Evolutionary conservation across 768 basidiomycete genomes (phyloP).

Genomic region (Trametes coccinea): DNA sequence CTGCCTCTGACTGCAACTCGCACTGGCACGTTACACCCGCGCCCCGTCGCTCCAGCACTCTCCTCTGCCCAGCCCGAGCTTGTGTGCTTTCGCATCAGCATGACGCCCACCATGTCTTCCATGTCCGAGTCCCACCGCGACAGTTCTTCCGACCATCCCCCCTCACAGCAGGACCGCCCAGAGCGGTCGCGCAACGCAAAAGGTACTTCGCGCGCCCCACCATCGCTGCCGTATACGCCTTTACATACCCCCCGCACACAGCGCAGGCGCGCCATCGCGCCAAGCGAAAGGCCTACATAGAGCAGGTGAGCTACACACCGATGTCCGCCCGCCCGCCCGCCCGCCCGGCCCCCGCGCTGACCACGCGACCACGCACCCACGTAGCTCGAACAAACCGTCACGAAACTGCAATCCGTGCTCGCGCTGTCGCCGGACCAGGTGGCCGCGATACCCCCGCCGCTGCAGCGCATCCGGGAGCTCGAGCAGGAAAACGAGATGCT

Average conservation of each 20-base stretch:
- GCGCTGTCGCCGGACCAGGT: slow-evolving; percentile 76
- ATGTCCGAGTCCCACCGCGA: slow-evolving; percentile 20
- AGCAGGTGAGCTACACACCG: slow-evolving; percentile 54
- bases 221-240: neutral
- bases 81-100: neutral
- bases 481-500: slow-evolving; percentile 77
- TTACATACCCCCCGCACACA: slow-evolving; percentile 47
- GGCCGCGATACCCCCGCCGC: slow-evolving; percentile 67
- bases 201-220: slow-evolving; percentile 18
- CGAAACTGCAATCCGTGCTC: slow-evolving; percentile 76
- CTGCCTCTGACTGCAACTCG: too few species aligned
- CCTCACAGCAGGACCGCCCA: slow-evolving; percentile 20
- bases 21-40: too few species aligned
- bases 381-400: slow-evolving; percentile 84
- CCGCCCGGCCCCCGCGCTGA: neutral
- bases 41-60: too few species aligned
- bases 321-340: neutral
- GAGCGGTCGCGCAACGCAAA: slow-evolving; percentile 31
- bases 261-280: slow-evolving; percentile 90
- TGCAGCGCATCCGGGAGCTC: slow-evolving; percentile 76
- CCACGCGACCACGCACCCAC: neutral
- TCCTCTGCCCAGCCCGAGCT: too few species aligned
- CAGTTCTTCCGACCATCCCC: slow-evolving; percentile 20
- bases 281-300: slow-evolving; percentile 91
- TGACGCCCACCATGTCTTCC: slow-evolving; percentile 25